Evolutionary conservation across 2,329 filamentous ascomycete species (phyloP), one percentile per base, ranked within the genome.

Genomic region (Fusarium sacchari): DNA sequence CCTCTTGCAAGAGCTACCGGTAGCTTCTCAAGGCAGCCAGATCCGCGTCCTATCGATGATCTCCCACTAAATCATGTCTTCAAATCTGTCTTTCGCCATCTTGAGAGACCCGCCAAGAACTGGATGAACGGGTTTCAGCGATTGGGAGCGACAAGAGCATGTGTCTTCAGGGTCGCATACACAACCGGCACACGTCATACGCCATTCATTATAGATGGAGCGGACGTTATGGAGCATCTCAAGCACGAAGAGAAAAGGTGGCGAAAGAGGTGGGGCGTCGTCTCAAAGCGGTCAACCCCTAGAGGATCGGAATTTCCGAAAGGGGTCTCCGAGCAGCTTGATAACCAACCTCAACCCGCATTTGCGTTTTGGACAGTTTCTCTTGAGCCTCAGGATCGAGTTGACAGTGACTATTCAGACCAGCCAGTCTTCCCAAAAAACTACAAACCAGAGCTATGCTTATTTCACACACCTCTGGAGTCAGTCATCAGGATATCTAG

Each of bases 21-120:
- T 20, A 24, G 30, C 30, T 50, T 50, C 6, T 34, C n/a, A 14
- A 8, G 47, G 4, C 47, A 50, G 12, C 30, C 5, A 11, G 30
- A 50, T 14, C n/a, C 30, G 11, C 47, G 47, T 3, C 12, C 30
- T 17, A 24, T 50, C 22, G 22, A 50, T 17, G 30, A 34, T 18
- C 6, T 3, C 11, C 11, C 20, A 24, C 22, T 24, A 11, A 13
- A 34, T 5, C 32, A 12, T 34, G 6, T 32, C 30, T 30, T 30
- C 8, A 30, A 3, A 11, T 11, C 3, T 30, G 0, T 3, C 7
- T 32, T n/a, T 15, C 11, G 12, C 10, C 7, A 6, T 6, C 14
- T 6, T 28, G 43, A 18, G 24, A 12, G 15, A n/a, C 4, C 3
- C 1, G 22, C 15, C 4, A 12, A 18, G 15, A 22, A 17, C 9